Conservation (phyloP, 140 eudicot genomes). For the Anethum foeniculum region DNA sequence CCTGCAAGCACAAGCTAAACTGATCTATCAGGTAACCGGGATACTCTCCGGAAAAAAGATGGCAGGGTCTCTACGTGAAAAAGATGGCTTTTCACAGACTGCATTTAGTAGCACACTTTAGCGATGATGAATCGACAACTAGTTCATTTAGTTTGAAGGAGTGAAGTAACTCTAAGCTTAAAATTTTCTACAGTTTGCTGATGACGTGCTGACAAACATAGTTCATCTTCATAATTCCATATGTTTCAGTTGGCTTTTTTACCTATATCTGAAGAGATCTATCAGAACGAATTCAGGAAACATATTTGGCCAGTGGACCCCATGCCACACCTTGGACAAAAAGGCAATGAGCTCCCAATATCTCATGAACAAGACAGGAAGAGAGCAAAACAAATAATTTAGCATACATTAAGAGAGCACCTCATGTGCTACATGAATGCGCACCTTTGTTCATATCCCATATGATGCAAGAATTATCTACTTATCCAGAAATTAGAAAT, state of each 20-base stretch:
- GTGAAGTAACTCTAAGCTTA: conserved; percentile 41
- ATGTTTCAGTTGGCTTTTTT: conserved; percentile 62
- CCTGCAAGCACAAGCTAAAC: conserved; percentile 98
- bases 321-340: conserved; percentile 95
- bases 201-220: conserved; percentile 73
- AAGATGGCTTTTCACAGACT: conserved; percentile 65
- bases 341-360: conserved; percentile 72
- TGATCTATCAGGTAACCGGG: conserved; percentile 97
- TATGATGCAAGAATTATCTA: conserved; percentile 87
- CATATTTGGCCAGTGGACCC: conserved; percentile 76
- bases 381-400: not conserved
- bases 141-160: not conserved
- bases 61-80: conserved; percentile 88
- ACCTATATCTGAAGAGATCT: conserved; percentile 68
- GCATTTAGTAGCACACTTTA: conserved; percentile 21
- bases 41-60: conserved; percentile 80
- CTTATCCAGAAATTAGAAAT: conserved; percentile 78
- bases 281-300: conserved; percentile 85
- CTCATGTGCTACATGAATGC: conserved; percentile 1
- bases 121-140: not conserved
- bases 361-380: conserved; percentile 81
- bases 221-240: conserved; percentile 54
- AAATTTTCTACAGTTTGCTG: conserved; percentile 50
- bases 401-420: conserved; percentile 11
- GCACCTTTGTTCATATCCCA: conserved; percentile 91